Percentiles rank a stretch among this genome's conserved stretches.
phyloP scores from a whole-genome alignment of 495 filamentous ascomycete genomes.

The Polyplosphaeria fusca region DNA sequence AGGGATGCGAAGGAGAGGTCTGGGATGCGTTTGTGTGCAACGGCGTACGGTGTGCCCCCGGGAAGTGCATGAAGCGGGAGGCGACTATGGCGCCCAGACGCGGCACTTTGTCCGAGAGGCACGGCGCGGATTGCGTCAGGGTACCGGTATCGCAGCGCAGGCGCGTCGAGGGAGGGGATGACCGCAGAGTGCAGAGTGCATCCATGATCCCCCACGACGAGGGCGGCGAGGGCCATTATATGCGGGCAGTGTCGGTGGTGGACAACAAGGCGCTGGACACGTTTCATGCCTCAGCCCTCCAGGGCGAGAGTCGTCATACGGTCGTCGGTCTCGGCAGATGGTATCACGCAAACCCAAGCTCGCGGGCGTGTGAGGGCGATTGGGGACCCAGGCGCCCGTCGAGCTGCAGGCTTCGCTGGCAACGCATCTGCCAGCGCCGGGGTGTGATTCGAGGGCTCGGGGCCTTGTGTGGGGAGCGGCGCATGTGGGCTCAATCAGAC shows the following conservation, averaged over 20 bases:
- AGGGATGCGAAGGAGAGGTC: neutral
- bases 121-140: conserved; percentile 9
- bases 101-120: neutral
- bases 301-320: conserved; percentile 24
- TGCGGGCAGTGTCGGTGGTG: conserved; percentile 26
- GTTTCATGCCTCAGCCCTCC: conserved; percentile 28
- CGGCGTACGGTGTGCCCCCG: neutral
- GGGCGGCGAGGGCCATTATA: conserved; percentile 15
- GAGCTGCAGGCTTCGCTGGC: conserved; percentile 30
- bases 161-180: conserved; percentile 11
- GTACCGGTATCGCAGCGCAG: neutral
- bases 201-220: neutral
- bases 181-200: conserved; percentile 22
- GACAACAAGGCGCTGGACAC: conserved; percentile 12
- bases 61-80: conserved; percentile 12
- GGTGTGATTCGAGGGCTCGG: conserved; percentile 16
- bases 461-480: conserved; percentile 23
- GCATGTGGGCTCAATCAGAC: conserved; percentile 25
- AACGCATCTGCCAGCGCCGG: conserved; percentile 10
- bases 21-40: conserved; percentile 15
- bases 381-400: conserved; percentile 20
- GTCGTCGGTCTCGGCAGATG: conserved; percentile 12
- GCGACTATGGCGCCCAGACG: conserved; percentile 5
- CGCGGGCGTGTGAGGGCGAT: conserved; percentile 15
- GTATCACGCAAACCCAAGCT: conserved; percentile 10